phyloP scores from a whole-genome alignment of 2,329 filamentous ascomycete species.

The Cladophialophora exuberans region DNA sequence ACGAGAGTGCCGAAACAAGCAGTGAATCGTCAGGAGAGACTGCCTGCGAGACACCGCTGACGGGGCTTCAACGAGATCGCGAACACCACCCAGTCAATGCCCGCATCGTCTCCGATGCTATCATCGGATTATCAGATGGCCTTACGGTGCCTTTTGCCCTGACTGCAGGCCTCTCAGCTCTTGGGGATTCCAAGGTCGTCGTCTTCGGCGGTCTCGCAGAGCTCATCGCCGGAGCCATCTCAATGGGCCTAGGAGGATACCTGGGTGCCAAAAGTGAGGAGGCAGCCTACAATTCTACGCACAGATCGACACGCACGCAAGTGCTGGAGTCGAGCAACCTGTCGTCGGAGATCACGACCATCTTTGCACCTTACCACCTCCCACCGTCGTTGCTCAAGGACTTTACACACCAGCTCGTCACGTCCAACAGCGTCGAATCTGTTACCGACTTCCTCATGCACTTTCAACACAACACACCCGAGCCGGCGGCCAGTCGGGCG shows the following conservation, averaged over 20 bases:
- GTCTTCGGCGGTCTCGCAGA: constrained; percentile 75
- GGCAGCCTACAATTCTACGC: constrained; percentile 23
- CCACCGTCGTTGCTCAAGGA: constrained; percentile 25
- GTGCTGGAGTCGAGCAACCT: constrained; percentile 20
- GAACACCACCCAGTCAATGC: constrained; percentile 19
- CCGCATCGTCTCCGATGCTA: constrained; percentile 56
- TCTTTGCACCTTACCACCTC: constrained; percentile 26
- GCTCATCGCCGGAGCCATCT: constrained; percentile 74
- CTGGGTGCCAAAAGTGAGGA: constrained; percentile 61
- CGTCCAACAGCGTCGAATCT: constrained; percentile 22
- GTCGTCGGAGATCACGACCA: constrained; percentile 19
- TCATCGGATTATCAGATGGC: constrained; percentile 77
- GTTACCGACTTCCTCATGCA: constrained; percentile 29
- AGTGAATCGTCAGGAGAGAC: constrained; percentile 22
- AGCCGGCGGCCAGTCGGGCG: constrained; percentile 41
- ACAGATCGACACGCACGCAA: constrained; percentile 17
- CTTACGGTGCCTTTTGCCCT: constrained; percentile 80
- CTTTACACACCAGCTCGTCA: constrained; percentile 27
- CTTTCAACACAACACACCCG: constrained; percentile 36
- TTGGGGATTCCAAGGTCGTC: constrained; percentile 67
- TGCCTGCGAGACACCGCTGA: not conserved
- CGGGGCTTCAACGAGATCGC: not conserved
- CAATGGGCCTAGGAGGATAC: constrained; percentile 76
- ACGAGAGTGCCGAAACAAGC: constrained; percentile 20
- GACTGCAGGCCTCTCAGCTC: constrained; percentile 67